Evolutionary conservation across 2,329 filamentous ascomycete genomes (phyloP), one percentile per base, ranked within the genome.

Genomic region (Hypomyces perniciosus): DNA sequence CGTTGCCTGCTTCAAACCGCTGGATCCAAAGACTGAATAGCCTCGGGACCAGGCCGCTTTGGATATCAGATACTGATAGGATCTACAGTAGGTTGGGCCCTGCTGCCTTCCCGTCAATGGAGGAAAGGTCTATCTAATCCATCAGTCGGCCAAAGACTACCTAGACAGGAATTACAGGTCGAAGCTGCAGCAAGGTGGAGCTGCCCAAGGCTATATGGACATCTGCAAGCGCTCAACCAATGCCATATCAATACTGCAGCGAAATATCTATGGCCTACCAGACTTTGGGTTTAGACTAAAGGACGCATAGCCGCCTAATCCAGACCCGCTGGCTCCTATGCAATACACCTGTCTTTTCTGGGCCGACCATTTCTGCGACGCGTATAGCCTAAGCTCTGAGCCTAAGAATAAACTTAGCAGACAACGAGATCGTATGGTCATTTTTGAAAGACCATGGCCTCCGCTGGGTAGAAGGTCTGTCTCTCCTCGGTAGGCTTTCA

Each of bases 111-210:
- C 63, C 1, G 28, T 69, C 13, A 59, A 57, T 31, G 54, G 65
- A 0, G 54, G 30, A 2, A 57, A 30, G 0, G 50, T 75, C 8
- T 69, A 63, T 35, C 67, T 74, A 42, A 60, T 75, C 0, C 71
- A 76, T 51, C 67, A 73, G 50, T 74, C 71, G 6, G 72, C 68
- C 3, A 72, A 73, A 46, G 72, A 76, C 33, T 72, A 62, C 54
- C 45, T 75, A 2, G 51, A 5, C 20, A 54, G 28, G 43, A 59
- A 2, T 54, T 54, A 51, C 40, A 35, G 12, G 6, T 48, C n/a
- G 43, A 55, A n/a, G 56, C 71, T 10, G 66, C 70, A 49, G 62
- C 62, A 12, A 38, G 28, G 44, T 37, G 62, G 67, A 1, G 34
- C 49, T 5, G 35, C 48, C n/a, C 41, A 59, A 6, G 52, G 54